Percentiles rank a stretch among this genome's conserved stretches.
Evolutionary conservation across 331 rosid species (phyloP).

Genomic region (Quercus tomentella): DNA sequence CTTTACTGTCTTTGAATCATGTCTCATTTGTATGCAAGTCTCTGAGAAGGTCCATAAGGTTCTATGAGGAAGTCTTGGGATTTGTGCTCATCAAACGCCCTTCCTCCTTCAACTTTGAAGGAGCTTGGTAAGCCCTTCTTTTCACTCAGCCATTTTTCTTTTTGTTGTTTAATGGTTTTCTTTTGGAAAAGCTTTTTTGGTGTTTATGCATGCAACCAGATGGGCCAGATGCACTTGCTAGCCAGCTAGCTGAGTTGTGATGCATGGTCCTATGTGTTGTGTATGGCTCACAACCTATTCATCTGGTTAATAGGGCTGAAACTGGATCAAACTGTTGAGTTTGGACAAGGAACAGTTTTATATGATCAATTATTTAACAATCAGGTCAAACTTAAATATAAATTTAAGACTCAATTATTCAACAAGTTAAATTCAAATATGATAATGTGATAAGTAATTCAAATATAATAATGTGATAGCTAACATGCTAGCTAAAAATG

Average conservation of each 20-base stretch:
- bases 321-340: too few species aligned
- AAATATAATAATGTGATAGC: too few species aligned
- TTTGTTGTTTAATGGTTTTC: neutral
- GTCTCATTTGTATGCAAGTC: constrained; percentile 66
- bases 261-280: neutral
- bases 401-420: too few species aligned
- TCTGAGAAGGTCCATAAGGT: constrained; percentile 47
- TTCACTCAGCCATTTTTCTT: neutral
- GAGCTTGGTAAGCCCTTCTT: constrained; percentile 57
- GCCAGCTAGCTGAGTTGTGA: neutral
- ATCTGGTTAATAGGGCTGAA: neutral
- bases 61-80: constrained; percentile 61
- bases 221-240: neutral
- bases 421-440: too few species aligned
- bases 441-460: too few species aligned
- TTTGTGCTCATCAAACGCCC: constrained; percentile 73
- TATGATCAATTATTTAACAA: too few species aligned
- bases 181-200: neutral
- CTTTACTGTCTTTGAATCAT: constrained; percentile 63
- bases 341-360: too few species aligned
- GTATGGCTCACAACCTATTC: neutral
- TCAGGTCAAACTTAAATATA: too few species aligned
- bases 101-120: constrained; percentile 72
- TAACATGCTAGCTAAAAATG: too few species aligned
- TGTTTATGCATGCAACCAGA: neutral